Percentiles rank a stretch among this genome's conserved stretches.
Conservation (phyloP, 2,329 filamentous ascomycete species). For the Paraphoma chrysanthemicola region DNA sequence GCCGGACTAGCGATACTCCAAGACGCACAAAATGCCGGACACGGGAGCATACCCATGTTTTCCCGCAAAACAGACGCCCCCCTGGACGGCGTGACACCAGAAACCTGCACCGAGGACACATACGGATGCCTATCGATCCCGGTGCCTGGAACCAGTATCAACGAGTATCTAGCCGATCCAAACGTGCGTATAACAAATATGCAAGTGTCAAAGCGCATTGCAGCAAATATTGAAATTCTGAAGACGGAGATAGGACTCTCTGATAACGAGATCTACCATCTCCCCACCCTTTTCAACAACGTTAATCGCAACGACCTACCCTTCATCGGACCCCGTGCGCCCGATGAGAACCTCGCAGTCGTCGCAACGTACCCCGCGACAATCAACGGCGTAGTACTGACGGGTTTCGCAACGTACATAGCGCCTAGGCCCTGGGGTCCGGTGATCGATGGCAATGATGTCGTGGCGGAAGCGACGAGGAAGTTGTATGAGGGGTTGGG, state of each 20-base stretch:
- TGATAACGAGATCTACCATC: background rate
- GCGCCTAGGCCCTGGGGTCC: slow-evolving; percentile 6
- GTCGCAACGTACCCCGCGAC: background rate
- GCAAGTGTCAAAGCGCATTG: background rate
- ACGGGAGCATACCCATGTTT: background rate
- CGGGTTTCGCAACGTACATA: background rate
- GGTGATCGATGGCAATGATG: slow-evolving; percentile 6
- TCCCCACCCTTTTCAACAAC: background rate
- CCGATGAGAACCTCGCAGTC: background rate
- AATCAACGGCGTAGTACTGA: slow-evolving; percentile 2
- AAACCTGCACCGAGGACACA: background rate
- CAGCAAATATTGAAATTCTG: background rate
- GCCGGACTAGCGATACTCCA: background rate
- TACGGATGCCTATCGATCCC: background rate
- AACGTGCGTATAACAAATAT: background rate
- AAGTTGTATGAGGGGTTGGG: slow-evolving; percentile 3
- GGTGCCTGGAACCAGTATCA: background rate
- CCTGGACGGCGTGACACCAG: background rate
- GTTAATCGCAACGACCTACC: background rate
- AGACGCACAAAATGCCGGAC: background rate
- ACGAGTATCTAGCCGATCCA: background rate
- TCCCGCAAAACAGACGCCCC: background rate
- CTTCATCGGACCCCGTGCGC: background rate
- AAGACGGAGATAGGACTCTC: background rate
- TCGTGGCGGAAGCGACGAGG: slow-evolving; percentile 1